Conservation (phyloP, 768 basidiomycete genomes). For the Clavulina sp. region DNA sequence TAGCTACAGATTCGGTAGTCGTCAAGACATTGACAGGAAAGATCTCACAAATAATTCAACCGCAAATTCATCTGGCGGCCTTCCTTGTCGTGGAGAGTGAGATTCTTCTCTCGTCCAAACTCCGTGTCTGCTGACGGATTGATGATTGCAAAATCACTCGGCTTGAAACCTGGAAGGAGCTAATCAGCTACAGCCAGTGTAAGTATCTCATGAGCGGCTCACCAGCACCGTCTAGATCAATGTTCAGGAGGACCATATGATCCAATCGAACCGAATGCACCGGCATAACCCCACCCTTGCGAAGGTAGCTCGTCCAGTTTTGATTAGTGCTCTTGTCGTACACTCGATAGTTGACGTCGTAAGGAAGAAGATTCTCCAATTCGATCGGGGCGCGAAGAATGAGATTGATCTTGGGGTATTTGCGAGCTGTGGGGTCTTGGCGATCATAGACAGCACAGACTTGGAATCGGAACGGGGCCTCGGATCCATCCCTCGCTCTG, state of each 20-base stretch:
- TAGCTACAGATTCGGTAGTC: background rate
- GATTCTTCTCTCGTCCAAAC: slow-evolving; percentile 58
- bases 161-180: slow-evolving; percentile 51
- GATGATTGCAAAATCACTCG: slow-evolving; percentile 95
- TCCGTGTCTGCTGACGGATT: slow-evolving; percentile 85
- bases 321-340: slow-evolving; percentile 91
- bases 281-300: slow-evolving; percentile 88
- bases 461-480: slow-evolving; percentile 89
- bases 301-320: slow-evolving; percentile 85
- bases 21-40: background rate
- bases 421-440: slow-evolving; percentile 41
- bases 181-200: background rate
- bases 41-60: slow-evolving; percentile 75
- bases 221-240: slow-evolving; percentile 83
- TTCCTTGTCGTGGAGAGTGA: slow-evolving; percentile 54
- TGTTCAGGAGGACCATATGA: slow-evolving; percentile 77
- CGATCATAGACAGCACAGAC: slow-evolving; percentile 69
- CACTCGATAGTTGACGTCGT: slow-evolving; percentile 87
- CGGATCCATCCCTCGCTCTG: slow-evolving; percentile 52
- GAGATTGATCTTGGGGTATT: slow-evolving; percentile 70
- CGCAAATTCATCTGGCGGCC: slow-evolving; percentile 64
- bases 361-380: slow-evolving; percentile 87
- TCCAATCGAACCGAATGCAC: slow-evolving; percentile 87
- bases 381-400: slow-evolving; percentile 86
- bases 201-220: slow-evolving; percentile 11